phyloP scores from a whole-genome alignment of 106 monocot species.

The Vanilla planifolia region DNA sequence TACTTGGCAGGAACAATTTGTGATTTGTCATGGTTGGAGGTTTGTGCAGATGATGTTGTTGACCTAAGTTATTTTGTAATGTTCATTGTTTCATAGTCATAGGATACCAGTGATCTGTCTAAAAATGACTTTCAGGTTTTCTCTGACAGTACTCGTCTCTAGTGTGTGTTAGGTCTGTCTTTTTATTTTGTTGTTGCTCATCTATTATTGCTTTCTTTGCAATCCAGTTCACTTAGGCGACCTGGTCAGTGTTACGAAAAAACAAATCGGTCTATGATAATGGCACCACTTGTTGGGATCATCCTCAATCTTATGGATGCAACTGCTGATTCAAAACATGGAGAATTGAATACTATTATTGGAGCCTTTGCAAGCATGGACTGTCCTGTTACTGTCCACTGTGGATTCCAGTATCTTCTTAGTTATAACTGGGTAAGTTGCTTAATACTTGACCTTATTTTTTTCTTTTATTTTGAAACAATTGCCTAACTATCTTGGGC shows the following conservation, averaged over 20 bases:
- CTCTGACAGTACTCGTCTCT: no score
- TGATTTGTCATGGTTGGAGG: no score
- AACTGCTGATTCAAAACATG: slow-evolving; percentile 16
- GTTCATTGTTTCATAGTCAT: no score
- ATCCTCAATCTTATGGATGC: slow-evolving; percentile 78
- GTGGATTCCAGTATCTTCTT: slow-evolving; percentile 81
- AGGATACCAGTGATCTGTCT: no score
- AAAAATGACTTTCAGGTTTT: no score
- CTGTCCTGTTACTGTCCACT: slow-evolving; percentile 69
- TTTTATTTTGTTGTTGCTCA: neutral
- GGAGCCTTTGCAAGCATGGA: slow-evolving; percentile 83
- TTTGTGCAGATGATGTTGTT: no score
- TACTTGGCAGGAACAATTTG: no score
- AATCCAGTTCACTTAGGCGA: slow-evolving; percentile 56
- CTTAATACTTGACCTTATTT: neutral
- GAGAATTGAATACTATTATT: slow-evolving; percentile 57
- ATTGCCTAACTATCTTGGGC: neutral
- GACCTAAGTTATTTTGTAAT: no score
- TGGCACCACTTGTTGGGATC: slow-evolving; percentile 91
- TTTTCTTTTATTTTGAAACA: slow-evolving; percentile 5
- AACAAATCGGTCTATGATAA: slow-evolving; percentile 67
- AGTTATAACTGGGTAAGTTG: slow-evolving; percentile 86
- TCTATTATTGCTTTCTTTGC: neutral
- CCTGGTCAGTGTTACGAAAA: slow-evolving; percentile 76
- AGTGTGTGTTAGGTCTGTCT: no score